Conservation (phyloP, 176 grass and related monocot genomes). For the Carex littledalei region DNA sequence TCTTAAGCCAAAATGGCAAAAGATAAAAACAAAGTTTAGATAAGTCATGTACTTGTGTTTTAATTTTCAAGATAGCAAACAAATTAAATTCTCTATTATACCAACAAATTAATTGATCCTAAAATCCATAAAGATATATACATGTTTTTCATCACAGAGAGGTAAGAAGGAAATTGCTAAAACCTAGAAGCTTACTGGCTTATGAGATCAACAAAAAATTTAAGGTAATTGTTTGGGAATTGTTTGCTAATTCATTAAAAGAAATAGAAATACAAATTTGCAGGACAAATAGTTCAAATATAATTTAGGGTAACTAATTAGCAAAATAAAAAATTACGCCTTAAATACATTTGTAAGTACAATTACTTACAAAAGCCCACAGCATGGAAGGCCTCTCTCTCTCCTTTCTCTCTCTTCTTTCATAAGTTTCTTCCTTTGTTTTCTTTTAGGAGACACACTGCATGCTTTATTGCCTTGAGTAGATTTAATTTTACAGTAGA, state of each 20-base stretch:
- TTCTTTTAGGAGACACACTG: no score
- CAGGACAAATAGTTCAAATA: no score
- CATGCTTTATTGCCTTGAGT: no score
- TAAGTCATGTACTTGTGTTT: background rate
- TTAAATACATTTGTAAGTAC: background rate
- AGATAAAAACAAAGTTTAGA: background rate
- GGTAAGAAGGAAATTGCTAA: background rate
- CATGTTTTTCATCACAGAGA: background rate
- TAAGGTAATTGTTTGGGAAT: background rate
- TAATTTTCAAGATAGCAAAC: background rate
- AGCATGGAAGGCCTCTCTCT: slow-evolving; percentile 57
- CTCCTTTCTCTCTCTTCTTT: no score
- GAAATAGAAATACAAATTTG: no score
- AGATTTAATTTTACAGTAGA: no score
- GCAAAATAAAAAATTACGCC: background rate
- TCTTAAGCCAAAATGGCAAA: background rate
- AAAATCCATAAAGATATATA: no score
- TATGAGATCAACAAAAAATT: no score
- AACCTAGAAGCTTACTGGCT: background rate
- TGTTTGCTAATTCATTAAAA: background rate
- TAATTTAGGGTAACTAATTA: background rate
- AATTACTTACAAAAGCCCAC: slow-evolving; percentile 74
- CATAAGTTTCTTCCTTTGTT: no score
- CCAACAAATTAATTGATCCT: background rate
- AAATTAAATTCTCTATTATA: background rate